phyloP scores from a whole-genome alignment of 768 basidiomycete genomes.

The Candolleomyces eurysporus region DNA sequence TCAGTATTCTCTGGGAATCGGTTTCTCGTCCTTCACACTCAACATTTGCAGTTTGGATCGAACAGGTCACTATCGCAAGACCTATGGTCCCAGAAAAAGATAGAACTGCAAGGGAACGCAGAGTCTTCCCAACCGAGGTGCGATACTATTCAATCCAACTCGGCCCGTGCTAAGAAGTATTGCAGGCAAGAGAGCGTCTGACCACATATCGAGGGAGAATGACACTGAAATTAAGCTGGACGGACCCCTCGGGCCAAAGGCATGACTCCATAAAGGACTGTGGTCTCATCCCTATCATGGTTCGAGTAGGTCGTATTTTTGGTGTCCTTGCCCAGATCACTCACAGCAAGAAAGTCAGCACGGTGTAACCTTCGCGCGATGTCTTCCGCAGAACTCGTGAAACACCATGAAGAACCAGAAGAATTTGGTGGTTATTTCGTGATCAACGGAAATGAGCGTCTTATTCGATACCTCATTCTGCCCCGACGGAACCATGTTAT shows the following conservation, averaged over 20 bases:
- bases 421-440: conserved; percentile 99
- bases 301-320: conserved; percentile 64
- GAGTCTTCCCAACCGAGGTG: conserved; percentile 89
- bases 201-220: conserved; percentile 91
- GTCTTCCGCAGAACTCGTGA: conserved; percentile 83
- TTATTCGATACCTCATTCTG: conserved; percentile 95
- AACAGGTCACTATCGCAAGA: conserved; percentile 75
- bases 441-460: conserved; percentile 97
- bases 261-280: conserved; percentile 81
- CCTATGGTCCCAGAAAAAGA: conserved; percentile 90
- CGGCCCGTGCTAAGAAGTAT: neutral
- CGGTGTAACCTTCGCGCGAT: conserved; percentile 89
- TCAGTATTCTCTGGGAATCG: conserved; percentile 38
- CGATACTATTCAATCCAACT: conserved; percentile 4
- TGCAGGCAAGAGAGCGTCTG: conserved; percentile 87
- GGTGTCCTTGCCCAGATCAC: neutral
- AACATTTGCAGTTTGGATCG: conserved; percentile 78
- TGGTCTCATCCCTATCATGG: conserved; percentile 94
- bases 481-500: conserved; percentile 96
- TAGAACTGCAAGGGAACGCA: conserved; percentile 66
- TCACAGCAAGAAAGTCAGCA: conserved; percentile 56
- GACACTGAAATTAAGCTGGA: conserved; percentile 85
- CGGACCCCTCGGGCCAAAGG: conserved; percentile 64
- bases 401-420: conserved; percentile 92
- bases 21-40: conserved; percentile 6